Evolutionary conservation across 352 stramenopile species (phyloP), one percentile per base, ranked within the genome.

Genomic region (Nothophytophthora sp.): DNA sequence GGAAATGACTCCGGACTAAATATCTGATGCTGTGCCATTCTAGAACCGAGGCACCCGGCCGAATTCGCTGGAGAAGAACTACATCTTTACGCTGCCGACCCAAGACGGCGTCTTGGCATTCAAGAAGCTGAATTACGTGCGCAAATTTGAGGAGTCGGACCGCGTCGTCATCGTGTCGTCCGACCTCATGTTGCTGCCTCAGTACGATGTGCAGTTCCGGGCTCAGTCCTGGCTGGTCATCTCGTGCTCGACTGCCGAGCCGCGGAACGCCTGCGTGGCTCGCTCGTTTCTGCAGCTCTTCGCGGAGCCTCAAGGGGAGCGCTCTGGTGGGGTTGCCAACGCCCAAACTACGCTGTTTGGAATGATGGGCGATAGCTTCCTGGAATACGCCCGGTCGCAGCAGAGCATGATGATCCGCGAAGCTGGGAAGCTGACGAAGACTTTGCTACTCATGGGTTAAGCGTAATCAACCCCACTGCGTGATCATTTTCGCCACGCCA

Each of bases 401-500:
- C n/a, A n/a, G n/a, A n/a, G n/a, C n/a, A n/a, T n/a, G n/a, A n/a
- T n/a, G n/a, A n/a, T n/a, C n/a, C n/a, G n/a, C n/a, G n/a, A n/a
- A n/a, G n/a, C n/a, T n/a, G n/a, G n/a, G n/a, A n/a, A n/a, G n/a
- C n/a, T n/a, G n/a, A n/a, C n/a, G n/a, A n/a, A n/a, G n/a, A n/a
- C n/a, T n/a, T n/a, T n/a, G n/a, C n/a, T n/a, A n/a, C n/a, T n/a
- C n/a, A n/a, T n/a, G n/a, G n/a, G n/a, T n/a, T n/a, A n/a, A n/a
- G n/a, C n/a, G n/a, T n/a, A n/a, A n/a, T n/a, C n/a, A n/a, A n/a
- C n/a, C n/a, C n/a, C n/a, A n/a, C 50, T 0, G 45, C 42, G 16
- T 35, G 30, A 9, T 24, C 67, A 15, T 45, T 50, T 8, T 63
- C 63, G 25, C 55, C 55, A 13, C 36, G 56, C 10, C 53, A n/a